Evolutionary conservation across 129 eudicot genomes (phyloP).

Genomic region (Lactuca sativa): DNA sequence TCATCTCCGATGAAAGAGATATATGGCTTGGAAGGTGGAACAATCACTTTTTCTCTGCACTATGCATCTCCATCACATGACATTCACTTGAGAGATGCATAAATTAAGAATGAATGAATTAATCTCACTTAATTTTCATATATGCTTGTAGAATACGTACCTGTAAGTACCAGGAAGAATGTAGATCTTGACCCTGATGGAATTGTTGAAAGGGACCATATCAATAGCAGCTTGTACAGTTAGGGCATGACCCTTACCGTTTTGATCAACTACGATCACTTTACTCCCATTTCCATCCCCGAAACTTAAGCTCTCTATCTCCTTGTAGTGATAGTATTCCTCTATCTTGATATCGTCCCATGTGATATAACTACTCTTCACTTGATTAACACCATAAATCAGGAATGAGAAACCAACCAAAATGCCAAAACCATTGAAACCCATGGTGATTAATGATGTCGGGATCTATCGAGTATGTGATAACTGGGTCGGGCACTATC

Average conservation of each 20-base stretch:
- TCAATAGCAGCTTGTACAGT: constrained; percentile 86
- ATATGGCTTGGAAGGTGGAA: constrained; percentile 77
- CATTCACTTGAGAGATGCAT: too few species aligned
- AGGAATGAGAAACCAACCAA: constrained; percentile 27
- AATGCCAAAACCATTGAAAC: constrained; percentile 13
- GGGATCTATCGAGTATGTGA: neutral
- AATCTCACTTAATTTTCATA: too few species aligned
- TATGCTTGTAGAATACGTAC: constrained; percentile 14
- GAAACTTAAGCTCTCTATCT: constrained; percentile 7
- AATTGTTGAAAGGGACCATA: constrained; percentile 61
- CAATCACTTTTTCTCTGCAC: constrained; percentile 72
- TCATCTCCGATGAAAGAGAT: constrained; percentile 74
- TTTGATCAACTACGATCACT: constrained; percentile 65
- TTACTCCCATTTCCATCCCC: constrained; percentile 16
- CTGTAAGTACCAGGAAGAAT: constrained; percentile 92
- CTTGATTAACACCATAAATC: constrained; percentile 16
- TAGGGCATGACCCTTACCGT: constrained; percentile 56
- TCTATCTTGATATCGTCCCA: constrained; percentile 61
- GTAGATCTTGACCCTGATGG: constrained; percentile 60
- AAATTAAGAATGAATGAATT: too few species aligned
- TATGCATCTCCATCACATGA: too few species aligned
- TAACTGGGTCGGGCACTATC: neutral
- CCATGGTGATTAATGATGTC: constrained; percentile 11
- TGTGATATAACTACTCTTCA: constrained; percentile 35
- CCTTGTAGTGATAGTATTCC: constrained; percentile 1